Percentiles rank a stretch among this genome's conserved stretches.
Evolutionary conservation across 1,139 yeast genomes (phyloP).

Genomic region (Suhomyces bolitotheri): DNA sequence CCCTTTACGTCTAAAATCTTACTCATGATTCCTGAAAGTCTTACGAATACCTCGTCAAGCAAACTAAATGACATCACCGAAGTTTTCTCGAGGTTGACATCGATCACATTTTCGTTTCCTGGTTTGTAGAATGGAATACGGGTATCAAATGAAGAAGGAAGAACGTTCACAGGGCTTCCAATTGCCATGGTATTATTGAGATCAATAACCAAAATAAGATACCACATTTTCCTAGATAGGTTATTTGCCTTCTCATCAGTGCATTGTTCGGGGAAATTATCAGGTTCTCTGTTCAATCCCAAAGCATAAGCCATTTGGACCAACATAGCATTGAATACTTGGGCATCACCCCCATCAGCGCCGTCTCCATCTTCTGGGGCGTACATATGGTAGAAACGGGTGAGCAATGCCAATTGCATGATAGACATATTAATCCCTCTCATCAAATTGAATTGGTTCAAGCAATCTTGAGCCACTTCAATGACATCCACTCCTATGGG

Average conservation of each 20-base stretch:
- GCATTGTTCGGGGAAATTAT: constrained; percentile 21
- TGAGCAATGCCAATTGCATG: constrained; percentile 47
- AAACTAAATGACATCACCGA: constrained; percentile 17
- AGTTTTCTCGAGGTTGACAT: constrained; percentile 27
- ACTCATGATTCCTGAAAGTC: constrained; percentile 20
- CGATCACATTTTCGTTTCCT: constrained; percentile 33
- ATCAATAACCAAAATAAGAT: constrained; percentile 34
- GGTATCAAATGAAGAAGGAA: constrained; percentile 32
- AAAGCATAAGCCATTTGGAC: constrained; percentile 45
- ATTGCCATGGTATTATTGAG: constrained; percentile 34
- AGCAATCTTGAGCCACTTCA: constrained; percentile 39
- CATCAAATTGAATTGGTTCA: constrained; percentile 39
- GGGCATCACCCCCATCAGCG: constrained; percentile 48
- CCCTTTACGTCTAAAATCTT: constrained; percentile 23
- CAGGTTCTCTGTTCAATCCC: constrained; percentile 52
- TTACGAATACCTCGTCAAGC: constrained; percentile 20
- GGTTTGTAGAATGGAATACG: constrained; percentile 31
- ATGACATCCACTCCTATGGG: constrained; percentile 35
- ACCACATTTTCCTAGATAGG: constrained; percentile 41
- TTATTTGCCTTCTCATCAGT: constrained; percentile 30
- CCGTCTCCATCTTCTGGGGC: constrained; percentile 59
- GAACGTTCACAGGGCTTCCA: constrained; percentile 40
- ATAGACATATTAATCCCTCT: constrained; percentile 49
- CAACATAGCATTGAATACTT: constrained; percentile 38
- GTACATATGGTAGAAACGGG: constrained; percentile 40